Conservation (phyloP, 1,284 basidiomycete genomes). For the Vanrija sp. region DNA sequence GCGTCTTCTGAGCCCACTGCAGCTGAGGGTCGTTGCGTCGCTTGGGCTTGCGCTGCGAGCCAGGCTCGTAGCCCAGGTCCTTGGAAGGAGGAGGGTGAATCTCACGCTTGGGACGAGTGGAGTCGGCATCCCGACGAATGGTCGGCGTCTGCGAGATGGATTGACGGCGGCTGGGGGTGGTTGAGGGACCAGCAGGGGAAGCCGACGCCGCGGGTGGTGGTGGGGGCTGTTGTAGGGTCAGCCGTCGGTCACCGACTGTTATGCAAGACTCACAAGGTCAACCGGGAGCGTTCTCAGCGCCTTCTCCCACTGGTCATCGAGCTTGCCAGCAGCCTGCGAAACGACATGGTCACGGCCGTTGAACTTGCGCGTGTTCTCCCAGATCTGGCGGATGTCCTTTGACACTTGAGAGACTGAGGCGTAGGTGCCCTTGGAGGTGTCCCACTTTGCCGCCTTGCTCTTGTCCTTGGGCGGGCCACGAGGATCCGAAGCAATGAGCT, state of each 20-base stretch:
- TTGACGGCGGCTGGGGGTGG: constrained; percentile 23
- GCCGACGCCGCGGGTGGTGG: constrained; percentile 20
- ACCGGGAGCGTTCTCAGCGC: constrained; percentile 70
- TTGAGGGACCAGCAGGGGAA: constrained; percentile 19
- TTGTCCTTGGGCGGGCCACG: constrained; percentile 47
- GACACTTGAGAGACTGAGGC: constrained; percentile 70
- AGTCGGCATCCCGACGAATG: constrained; percentile 51
- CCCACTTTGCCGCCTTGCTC: constrained; percentile 56
- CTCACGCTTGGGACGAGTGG: constrained; percentile 88
- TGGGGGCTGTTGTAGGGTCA: constrained; percentile 5
- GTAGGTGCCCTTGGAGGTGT: constrained; percentile 65
- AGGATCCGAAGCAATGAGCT: constrained; percentile 73
- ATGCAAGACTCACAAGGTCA: constrained; percentile 58
- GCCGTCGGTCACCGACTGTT: background rate
- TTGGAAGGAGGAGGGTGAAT: constrained; percentile 92
- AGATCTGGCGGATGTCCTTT: constrained; percentile 76
- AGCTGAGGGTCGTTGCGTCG: constrained; percentile 76
- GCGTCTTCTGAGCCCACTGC: constrained; percentile 66
- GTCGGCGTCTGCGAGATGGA: constrained; percentile 44
- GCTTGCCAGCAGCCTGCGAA: constrained; percentile 68
- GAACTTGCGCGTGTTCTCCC: constrained; percentile 83
- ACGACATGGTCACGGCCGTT: constrained; percentile 88
- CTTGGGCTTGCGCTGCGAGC: constrained; percentile 49
- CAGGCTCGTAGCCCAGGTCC: constrained; percentile 77
- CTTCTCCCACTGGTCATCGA: constrained; percentile 85